Evolutionary conservation across 2,329 filamentous ascomycete species (phyloP).

Genomic region (Aspergillus fumigatus): DNA sequence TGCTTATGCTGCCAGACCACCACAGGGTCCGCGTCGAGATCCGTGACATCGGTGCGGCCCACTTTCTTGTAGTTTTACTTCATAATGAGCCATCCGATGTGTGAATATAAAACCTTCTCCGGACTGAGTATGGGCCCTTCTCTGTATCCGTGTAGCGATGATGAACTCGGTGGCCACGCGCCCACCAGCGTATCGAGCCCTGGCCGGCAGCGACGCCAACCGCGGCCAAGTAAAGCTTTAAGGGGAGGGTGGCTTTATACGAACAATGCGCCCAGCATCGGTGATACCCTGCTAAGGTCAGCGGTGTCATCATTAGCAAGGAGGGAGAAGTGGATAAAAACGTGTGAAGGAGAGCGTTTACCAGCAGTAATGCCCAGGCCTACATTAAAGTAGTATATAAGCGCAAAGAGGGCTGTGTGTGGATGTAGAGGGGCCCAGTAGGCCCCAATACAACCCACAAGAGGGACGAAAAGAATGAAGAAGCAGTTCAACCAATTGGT

Average conservation of each 20-base stretch:
- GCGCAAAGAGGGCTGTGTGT: conserved; percentile 65
- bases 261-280: conserved; percentile 78
- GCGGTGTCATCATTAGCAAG: background rate
- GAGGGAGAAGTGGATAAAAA: background rate
- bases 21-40: conserved; percentile 75
- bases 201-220: conserved; percentile 75
- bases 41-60: conserved; percentile 77
- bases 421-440: conserved; percentile 68
- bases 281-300: conserved; percentile 57
- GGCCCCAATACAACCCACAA: conserved; percentile 64
- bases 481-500: conserved; percentile 83
- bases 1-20: conserved; percentile 80
- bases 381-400: conserved; percentile 75
- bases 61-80: conserved; percentile 82
- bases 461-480: conserved; percentile 70
- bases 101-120: conserved; percentile 78
- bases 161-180: conserved; percentile 75
- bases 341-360: conserved; percentile 36
- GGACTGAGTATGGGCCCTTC: conserved; percentile 81
- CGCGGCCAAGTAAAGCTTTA: conserved; percentile 72
- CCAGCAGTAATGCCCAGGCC: conserved; percentile 70
- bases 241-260: conserved; percentile 67
- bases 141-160: conserved; percentile 86
- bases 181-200: conserved; percentile 81
- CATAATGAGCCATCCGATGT: conserved; percentile 83